phyloP scores from a whole-genome alignment of 1,284 basidiomycete species.

The Leccinum pachyderme region DNA sequence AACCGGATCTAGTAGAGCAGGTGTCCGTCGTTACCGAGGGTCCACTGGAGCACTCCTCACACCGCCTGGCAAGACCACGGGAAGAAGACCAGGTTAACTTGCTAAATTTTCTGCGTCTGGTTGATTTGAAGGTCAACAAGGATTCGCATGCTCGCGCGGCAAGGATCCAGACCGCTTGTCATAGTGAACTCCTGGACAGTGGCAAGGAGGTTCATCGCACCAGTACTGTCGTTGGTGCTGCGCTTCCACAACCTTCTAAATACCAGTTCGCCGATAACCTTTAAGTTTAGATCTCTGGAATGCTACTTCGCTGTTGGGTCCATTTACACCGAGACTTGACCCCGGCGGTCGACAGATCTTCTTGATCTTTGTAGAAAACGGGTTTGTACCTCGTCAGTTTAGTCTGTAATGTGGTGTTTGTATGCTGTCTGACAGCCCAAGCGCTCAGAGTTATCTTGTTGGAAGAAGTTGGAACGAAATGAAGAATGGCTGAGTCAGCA shows the following conservation, averaged over 20 bases:
- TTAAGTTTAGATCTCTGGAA: slow-evolving; percentile 14
- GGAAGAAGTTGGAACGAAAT: no score
- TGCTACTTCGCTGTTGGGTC: slow-evolving; percentile 52
- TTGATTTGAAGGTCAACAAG: slow-evolving; percentile 54
- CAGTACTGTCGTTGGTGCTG: slow-evolving; percentile 60
- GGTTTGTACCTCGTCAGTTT: no score
- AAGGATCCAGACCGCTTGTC: slow-evolving; percentile 62
- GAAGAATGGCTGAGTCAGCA: slow-evolving; percentile 15
- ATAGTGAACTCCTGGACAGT: slow-evolving; percentile 85
- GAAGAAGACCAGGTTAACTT: slow-evolving; percentile 54
- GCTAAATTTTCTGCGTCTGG: slow-evolving; percentile 59
- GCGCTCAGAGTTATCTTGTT: no score
- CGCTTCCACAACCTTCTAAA: slow-evolving; percentile 53
- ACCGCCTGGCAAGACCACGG: slow-evolving; percentile 83
- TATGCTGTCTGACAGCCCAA: no score
- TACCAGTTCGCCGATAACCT: slow-evolving; percentile 21
- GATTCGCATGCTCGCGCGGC: slow-evolving; percentile 31
- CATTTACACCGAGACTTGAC: slow-evolving; percentile 49
- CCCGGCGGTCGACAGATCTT: slow-evolving; percentile 15
- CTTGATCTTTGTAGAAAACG: no score
- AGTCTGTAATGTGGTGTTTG: no score
- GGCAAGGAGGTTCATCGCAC: slow-evolving; percentile 83
- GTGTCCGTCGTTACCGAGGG: slow-evolving; percentile 34
- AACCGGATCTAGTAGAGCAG: slow-evolving; percentile 55
- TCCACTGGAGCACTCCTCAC: slow-evolving; percentile 53